Base-by-base conservation (phyloP, 352 stramenopile species). In the Halophytophthora batemanensis region DNA sequence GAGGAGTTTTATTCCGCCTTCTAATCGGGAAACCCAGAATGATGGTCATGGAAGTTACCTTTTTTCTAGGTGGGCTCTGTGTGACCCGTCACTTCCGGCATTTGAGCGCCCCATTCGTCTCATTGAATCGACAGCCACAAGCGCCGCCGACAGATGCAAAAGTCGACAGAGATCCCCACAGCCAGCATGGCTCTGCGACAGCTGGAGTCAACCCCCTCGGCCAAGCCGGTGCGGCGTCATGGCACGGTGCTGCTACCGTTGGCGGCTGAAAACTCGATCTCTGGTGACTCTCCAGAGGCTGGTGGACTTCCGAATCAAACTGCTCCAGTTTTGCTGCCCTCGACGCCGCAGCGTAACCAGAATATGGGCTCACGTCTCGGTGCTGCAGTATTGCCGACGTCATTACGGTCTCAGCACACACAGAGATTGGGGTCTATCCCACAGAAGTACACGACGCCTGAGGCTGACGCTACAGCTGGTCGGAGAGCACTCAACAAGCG, bases 21-120 rank as follows among this genome's bases (percentile, higher is more conserved):
- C 29, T 35, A 35, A 35, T 35, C 29, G 29, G 33, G 33, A 17
- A 5, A 17, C 11, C 7, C 33, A 4, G 33, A 38, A 38, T 38
- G 10, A 38, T 17, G 33, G 33, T 38, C 33, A 6, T 34, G 22
- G 42, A 57, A 28, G 55, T 63, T 62, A 42, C 56, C 50, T 22
- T 61, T 64, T 60, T 50, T 33, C n/a, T n/a, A n/a, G n/a, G n/a
- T n/a, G n/a, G n/a, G n/a, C 29, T 13, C 29, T 13, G 3, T 23
- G 36, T 59, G 57, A 65, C 57, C 13, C 19, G 45, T 53, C 51
- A 51, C 31, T 50, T 33, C 49, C 34, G 21, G 31, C 36, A 56
- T 17, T 41, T 45, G 29, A n/a, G n/a, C n/a, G n/a, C n/a, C n/a
- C n/a, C n/a, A n/a, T n/a, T n/a, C 8, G 25, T 31, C 25, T 31